phyloP scores from a whole-genome alignment of 2,329 filamentous ascomycete genomes.

The Leptographium procerum region DNA sequence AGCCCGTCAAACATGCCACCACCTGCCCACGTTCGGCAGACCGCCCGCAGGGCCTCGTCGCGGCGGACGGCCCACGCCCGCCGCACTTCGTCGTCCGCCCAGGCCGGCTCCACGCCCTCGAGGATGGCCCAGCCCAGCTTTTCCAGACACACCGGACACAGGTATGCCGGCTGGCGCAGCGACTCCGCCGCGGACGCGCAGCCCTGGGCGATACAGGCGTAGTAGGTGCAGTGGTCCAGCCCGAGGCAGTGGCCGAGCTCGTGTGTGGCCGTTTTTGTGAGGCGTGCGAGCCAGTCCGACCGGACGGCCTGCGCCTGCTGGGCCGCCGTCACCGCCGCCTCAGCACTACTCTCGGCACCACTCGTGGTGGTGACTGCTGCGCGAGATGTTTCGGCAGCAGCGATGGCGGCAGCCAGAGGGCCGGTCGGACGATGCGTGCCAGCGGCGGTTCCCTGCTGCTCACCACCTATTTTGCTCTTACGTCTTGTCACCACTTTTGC shows the following conservation, averaged over 20 bases:
- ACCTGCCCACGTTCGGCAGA: conserved; percentile 28
- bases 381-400: too few species aligned
- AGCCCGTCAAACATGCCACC: conserved; percentile 35
- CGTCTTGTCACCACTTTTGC: too few species aligned
- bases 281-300: conserved; percentile 39
- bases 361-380: too few species aligned
- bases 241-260: conserved; percentile 59
- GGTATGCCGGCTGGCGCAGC: conserved; percentile 48
- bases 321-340: too few species aligned
- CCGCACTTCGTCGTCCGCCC: conserved; percentile 6
- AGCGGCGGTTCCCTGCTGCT: too few species aligned
- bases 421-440: too few species aligned
- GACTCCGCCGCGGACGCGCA: conserved; percentile 47
- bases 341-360: too few species aligned
- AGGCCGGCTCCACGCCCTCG: conserved; percentile 5
- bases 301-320: too few species aligned
- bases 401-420: too few species aligned
- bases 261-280: conserved; percentile 48
- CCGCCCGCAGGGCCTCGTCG: conserved; percentile 26
- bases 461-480: too few species aligned
- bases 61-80: conserved; percentile 21
- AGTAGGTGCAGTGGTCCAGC: conserved; percentile 54
- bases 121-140: conserved; percentile 33
- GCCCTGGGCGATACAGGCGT: conserved; percentile 53
- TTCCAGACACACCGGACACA: conserved; percentile 47